These are phyloP conservation scores for Fraxinus ornus DNA, from an alignment of 305 asterid genomes.

Conservation along the genomic window DNA sequence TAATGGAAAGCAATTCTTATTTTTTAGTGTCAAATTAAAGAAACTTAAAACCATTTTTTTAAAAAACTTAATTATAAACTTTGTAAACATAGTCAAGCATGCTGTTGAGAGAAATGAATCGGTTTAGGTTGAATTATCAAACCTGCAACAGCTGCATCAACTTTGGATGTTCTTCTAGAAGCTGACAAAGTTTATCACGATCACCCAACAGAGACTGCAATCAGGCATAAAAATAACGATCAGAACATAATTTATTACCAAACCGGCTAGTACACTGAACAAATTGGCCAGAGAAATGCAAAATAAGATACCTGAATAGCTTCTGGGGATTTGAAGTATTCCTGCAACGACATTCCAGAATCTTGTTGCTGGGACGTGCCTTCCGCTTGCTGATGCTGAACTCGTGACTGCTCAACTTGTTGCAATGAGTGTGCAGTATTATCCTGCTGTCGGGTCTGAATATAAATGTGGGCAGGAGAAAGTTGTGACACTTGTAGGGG, in stretches of 20 bases:
- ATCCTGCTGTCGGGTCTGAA: conserved; percentile 60
- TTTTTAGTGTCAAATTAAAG: neutral
- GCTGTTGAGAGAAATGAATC: neutral
- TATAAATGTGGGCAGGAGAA: conserved; percentile 56
- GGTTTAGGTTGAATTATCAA: conserved; percentile 20
- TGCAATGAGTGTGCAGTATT: conserved; percentile 37
- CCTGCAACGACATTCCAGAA: conserved; percentile 73
- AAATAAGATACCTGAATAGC: conserved; percentile 71
- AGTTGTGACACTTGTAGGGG: conserved; percentile 50
- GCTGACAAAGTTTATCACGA: conserved; percentile 87
- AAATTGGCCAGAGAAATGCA: neutral
- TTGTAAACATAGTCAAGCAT: neutral
- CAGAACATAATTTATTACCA: conserved; percentile 11
- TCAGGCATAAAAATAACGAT: conserved; percentile 24
- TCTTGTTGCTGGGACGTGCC: conserved; percentile 65
- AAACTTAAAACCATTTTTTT: neutral
- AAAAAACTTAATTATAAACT: neutral
- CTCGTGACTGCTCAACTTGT: conserved; percentile 43
- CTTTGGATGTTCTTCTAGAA: conserved; percentile 92
- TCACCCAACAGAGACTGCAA: conserved; percentile 89
- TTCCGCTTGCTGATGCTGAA: conserved; percentile 43
- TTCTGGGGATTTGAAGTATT: conserved; percentile 79
- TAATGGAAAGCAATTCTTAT: neutral
- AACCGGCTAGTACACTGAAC: neutral
- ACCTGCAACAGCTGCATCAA: conserved; percentile 99